Evolutionary conservation across 768 basidiomycete species (phyloP), one percentile per base, ranked within the genome.

Genomic region (Leccinum sublutescens): DNA sequence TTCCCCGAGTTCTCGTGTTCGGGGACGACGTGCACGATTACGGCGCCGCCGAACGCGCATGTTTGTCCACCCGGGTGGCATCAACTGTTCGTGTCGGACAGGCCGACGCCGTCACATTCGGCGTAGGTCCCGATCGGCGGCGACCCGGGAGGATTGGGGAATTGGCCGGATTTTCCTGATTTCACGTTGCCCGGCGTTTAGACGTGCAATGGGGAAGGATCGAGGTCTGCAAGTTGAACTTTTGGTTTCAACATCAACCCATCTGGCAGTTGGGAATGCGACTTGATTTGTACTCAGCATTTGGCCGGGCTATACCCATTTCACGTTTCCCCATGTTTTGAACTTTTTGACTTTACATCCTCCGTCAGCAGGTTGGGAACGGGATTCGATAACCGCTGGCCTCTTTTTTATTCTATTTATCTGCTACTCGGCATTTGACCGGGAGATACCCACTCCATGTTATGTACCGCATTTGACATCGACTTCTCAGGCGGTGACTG

Each of bases 61-160:
- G 76, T 92, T 8, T 83, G 82, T 17, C 89, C 91, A 17, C 91
- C 90, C 0, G 87, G 85, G 5, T 92, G 90, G 86, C 83, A 86
- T 57, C 86, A 88, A 68, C 66, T 93, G 10, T 93, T 87, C 68
- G 77, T 93, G 50, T 76, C 93, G 29, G 89, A 91, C 52, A 88
- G 89, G 1, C 85, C 88, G 29, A 90, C 89, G 4, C 91, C 91
- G 3, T 90, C 87, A 25, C 81, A 85, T 62, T 88, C 89, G 19
- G 72, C 78, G 10, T 90, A 87, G 85, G 82, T 93, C 9, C 83
- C 89, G 33, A 88, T 93, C 52, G 91, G 91, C 19, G 88, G 88
- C 1, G 91, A 93, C 67, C 90, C 89, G 0, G 80, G 90, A 31
- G 31, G 31, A 31, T 31, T 31, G 31, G 31, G 90, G 0, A 84